phyloP scores from a whole-genome alignment of 345 rosid species.

The Salix koriyanagi region DNA sequence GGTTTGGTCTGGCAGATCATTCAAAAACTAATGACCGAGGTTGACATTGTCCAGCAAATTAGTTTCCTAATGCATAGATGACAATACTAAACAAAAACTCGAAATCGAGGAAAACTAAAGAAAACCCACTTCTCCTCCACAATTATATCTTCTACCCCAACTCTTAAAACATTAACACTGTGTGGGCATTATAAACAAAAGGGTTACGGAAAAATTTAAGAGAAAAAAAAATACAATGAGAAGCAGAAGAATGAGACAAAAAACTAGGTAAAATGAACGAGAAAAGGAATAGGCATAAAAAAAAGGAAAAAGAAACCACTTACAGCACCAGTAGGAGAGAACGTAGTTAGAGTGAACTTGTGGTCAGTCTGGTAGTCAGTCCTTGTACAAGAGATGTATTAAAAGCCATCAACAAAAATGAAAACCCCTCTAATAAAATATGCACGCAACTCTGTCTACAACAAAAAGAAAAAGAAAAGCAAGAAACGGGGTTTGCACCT shows the following conservation, averaged over 20 bases:
- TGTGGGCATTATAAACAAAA: neutral
- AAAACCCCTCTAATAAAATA: neutral
- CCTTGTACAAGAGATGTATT: conserved; percentile 83
- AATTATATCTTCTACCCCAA: neutral
- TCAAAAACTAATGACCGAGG: neutral
- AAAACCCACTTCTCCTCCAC: neutral
- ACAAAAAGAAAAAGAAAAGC: neutral
- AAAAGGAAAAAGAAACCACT: conserved; percentile 22
- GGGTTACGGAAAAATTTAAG: neutral
- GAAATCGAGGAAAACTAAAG: too few relatives aligned
- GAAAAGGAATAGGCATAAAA: neutral
- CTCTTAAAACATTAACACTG: neutral
- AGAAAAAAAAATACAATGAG: neutral
- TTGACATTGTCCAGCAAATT: neutral
- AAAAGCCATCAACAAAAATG: conserved; percentile 6
- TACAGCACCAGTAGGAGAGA: conserved; percentile 77
- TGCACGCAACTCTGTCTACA: neutral
- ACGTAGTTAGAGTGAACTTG: conserved; percentile 79
- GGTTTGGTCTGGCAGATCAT: neutral
- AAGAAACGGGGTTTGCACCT: conserved; percentile 39
- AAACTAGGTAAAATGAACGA: neutral
- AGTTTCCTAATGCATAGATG: neutral
- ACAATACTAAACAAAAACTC: neutral
- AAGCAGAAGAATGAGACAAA: neutral
- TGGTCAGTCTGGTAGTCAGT: conserved; percentile 90